Base-by-base conservation (phyloP, 2,329 filamentous ascomycete species). In the Rhexocercosporidium sp. region DNA sequence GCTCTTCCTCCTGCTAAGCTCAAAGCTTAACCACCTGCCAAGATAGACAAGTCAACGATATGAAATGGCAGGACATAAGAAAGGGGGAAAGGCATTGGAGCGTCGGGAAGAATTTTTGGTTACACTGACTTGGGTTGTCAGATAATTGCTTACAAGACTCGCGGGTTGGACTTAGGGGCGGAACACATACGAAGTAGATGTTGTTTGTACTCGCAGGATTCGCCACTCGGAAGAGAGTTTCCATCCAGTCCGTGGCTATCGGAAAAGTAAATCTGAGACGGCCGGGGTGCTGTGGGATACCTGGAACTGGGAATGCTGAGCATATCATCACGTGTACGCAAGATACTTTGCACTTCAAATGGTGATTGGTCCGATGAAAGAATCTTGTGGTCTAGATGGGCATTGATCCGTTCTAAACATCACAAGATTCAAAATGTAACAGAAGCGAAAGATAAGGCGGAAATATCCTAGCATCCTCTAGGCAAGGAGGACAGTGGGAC, bases 21-120 rank as follows among this genome's bases (percentile, higher is more conserved):
- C 47, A 12, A 51, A 51, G 47, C 47, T 51, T 51, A 51, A 51
- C 47, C 47, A 51, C 47, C 47, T 51, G 47, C 47, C 47, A 51
- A 27, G 47, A 29, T 29, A 16, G 16, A 51, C 22, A 27, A 5
- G 22, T 9, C 22, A 51, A 51, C 47, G 22, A 16, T 11, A 11
- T 37, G 34, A 37, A 7, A 29, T 27, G 9, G 8, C 47, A 27
- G 14, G 47, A 22, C n/a, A n/a, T n/a, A n/a, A n/a, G n/a, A 29
- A 22, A 11, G 16, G 11, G 9, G 14, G 27, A 6, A 18, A 16
- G 20, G 22, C 11, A 12, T 51, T 12, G 22, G 47, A 25, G 18
- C 47, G 22, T 51, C 22, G 47, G 25, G 47, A 14, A 25, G 47
- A 51, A 51, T 27, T 18, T 3, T 27, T 25, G 22, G 47, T 51